Evolutionary conservation across 2,329 filamentous ascomycete genomes (phyloP), one percentile per base, ranked within the genome.

Genomic region (Aspergillus fumigatus): DNA sequence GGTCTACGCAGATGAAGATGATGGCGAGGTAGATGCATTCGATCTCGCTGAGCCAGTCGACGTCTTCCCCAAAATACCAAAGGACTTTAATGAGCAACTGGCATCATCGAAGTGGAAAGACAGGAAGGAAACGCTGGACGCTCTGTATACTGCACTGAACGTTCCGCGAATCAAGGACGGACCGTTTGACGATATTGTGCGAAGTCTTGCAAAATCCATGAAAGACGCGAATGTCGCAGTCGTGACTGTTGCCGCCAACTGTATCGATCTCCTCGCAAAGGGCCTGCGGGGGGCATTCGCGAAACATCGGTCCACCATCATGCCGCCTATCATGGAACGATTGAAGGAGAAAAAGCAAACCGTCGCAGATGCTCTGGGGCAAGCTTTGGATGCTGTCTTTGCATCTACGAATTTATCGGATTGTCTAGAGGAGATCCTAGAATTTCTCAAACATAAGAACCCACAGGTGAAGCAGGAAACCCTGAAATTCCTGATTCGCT

Each of bases 21-120:
- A 78, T 1, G 85, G 71, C 4, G 92, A 92, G 66, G 81, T 96
- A 51, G 93, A 97, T 67, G 86, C 80, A 1, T 91, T 91, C 66
- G 88, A 92, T 67, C 77, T 94, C 43, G 88, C 89, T 38, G 92
- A 96, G 70, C 90, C 93, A 0, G 88, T 97, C 58, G 92, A 99
- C 70, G 86, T 97, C 1, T 75, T 90, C 55, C 82, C 88, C 40
- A 94, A 93, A 65, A 80, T 97, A 3, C 89, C 93, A 0, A 84
- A 86, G 41, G 87, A 92, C 70, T 92, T 97, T 62, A 82, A 85
- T 62, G 94, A 99, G 23, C 86, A 88, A 57, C 78, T 99, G 29
- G 88, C 84, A 0, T 97, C 93, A 9, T 88, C 92, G 0, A 99
- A 99, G 72, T 99, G 94, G 94, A 99, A 99, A 71, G 95, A 99